Evolutionary conservation across 2,329 filamentous ascomycete species (phyloP), one percentile per base, ranked within the genome.

Genomic region (Mycogone perniciosa): DNA sequence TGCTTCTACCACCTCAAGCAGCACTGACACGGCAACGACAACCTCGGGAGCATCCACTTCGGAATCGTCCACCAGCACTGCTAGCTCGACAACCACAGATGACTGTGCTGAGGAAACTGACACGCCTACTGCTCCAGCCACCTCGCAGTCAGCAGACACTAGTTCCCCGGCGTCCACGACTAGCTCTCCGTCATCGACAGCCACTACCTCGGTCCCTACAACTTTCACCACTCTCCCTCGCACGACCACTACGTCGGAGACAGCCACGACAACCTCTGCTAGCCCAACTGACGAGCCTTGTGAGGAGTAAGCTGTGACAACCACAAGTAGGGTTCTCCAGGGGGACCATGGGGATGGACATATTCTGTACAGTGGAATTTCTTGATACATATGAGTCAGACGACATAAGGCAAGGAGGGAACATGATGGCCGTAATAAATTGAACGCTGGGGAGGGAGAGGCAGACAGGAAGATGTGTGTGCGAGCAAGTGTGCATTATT

Each of bases 141-240:
- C 7, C 3, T n/a, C 39, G 34, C 20, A 13, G 11, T 20, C 31
- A 4, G 6, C 26, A 30, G 11, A 10, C 13, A 9, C 11, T 38
- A 44, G 31, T 3, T 27, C 9, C 33, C 20, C 6, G 44, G 33
- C 44, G 26, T 29, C 20, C 39, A 41, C 40, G 27, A n/a, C 40
- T 6, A 8, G 35, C 35, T 6, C 10, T 38, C 40, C 7, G 9
- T 5, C 4, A 10, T 10, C 45, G n/a, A 20, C 38, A 29, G 5
- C 6, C 31, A 44, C 30, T 7, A 26, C 29, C 30, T 35, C 9
- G 7, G 6, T 38, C 31, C 50, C 50, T 20, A 52, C 50, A 7
- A 52, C 50, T 0, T 52, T 52, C n/a, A 7, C 50, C 3, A 52
- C 50, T 27, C n/a, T 52, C 29, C 2, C 40, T 35, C 50, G 40